A percentile compares a stretch with the other conserved stretches of the same genome.
Evolutionary conservation across 2,329 filamentous ascomycete genomes (phyloP).

Genomic region (Mycosphaerella arachidis): DNA sequence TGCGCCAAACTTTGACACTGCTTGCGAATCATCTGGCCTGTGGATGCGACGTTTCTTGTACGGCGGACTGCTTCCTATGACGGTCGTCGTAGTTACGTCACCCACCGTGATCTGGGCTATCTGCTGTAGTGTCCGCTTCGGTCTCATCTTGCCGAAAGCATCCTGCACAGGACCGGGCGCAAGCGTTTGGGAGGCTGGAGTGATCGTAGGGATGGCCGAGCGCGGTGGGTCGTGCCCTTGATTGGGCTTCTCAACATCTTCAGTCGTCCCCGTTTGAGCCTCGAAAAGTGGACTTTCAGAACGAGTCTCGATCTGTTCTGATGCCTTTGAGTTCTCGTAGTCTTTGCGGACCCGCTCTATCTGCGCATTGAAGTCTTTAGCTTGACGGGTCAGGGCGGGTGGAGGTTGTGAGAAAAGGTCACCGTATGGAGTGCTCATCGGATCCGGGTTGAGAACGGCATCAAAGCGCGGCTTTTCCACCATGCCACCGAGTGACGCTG

Average conservation of each 20-base stretch:
- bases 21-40: slow-evolving; percentile 34
- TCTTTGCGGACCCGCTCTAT: slow-evolving; percentile 17
- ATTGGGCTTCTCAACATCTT: neutral
- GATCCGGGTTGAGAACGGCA: slow-evolving; percentile 23
- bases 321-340: neutral
- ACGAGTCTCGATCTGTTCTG: neutral
- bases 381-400: slow-evolving; percentile 19
- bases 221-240: neutral
- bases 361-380: slow-evolving; percentile 40
- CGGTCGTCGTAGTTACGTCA: slow-evolving; percentile 59
- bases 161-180: slow-evolving; percentile 51
- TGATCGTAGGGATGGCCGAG: slow-evolving; percentile 29
- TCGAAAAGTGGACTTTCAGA: neutral
- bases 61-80: slow-evolving; percentile 52
- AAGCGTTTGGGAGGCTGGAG: slow-evolving; percentile 28
- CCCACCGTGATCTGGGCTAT: slow-evolving; percentile 73
- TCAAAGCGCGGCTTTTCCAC: slow-evolving; percentile 2
- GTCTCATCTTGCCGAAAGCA: slow-evolving; percentile 61
- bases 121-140: slow-evolving; percentile 58
- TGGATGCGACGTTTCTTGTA: slow-evolving; percentile 46
- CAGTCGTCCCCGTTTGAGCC: neutral
- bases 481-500: neutral
- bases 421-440: slow-evolving; percentile 22
- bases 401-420: slow-evolving; percentile 28
- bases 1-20: slow-evolving; percentile 45